Conservation (phyloP, 2,329 filamentous ascomycete species). For the Alternaria rosae region DNA sequence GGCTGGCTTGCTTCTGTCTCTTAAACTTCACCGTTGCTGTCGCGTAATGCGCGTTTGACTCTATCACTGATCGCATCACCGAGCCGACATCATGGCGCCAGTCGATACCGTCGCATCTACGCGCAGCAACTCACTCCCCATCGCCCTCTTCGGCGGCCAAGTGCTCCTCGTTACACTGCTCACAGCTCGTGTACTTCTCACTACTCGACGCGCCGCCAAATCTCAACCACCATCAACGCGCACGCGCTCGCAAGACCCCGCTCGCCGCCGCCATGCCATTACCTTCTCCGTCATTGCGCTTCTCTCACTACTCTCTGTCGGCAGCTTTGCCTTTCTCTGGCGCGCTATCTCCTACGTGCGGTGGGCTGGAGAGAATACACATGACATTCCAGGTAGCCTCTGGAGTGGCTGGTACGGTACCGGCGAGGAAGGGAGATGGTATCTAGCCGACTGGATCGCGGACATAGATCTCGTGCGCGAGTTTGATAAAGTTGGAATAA, state of each 20-base stretch:
- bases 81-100: slow-evolving; percentile 41
- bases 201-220: slow-evolving; percentile 40
- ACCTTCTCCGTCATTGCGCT: slow-evolving; percentile 57
- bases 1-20: slow-evolving; percentile 1
- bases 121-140: slow-evolving; percentile 44
- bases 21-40: slow-evolving; percentile 6
- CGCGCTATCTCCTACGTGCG: slow-evolving; percentile 58
- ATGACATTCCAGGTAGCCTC: slow-evolving; percentile 52
- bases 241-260: slow-evolving; percentile 42
- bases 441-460: slow-evolving; percentile 61
- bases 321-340: slow-evolving; percentile 55
- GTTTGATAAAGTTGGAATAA: slow-evolving; percentile 63
- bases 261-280: slow-evolving; percentile 41
- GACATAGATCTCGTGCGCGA: slow-evolving; percentile 62
- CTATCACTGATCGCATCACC: slow-evolving; percentile 11
- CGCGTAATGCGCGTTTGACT: slow-evolving; percentile 21
- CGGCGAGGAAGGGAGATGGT: slow-evolving; percentile 40
- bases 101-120: slow-evolving; percentile 40
- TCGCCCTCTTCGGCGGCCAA: slow-evolving; percentile 43
- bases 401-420: slow-evolving; percentile 52
- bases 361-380: slow-evolving; percentile 57
- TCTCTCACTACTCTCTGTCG: slow-evolving; percentile 55
- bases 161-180: slow-evolving; percentile 41
- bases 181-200: slow-evolving; percentile 38
- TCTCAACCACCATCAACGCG: slow-evolving; percentile 43